These are phyloP conservation scores for Globisporangium heterothallicum DNA, from an alignment of 352 stramenopile species.

Conservation along the genomic window DNA sequence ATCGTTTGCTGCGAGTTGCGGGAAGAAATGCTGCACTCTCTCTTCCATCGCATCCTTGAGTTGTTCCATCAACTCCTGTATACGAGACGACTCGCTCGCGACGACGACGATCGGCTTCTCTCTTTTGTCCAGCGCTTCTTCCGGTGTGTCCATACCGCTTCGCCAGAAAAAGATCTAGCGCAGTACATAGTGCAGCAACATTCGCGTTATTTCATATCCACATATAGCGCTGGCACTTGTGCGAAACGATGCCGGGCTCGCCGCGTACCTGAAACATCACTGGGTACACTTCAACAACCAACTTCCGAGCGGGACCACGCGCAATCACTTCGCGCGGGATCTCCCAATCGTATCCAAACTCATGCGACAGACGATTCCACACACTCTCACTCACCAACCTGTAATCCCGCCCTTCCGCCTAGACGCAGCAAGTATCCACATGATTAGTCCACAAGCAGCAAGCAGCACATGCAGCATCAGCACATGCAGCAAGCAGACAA, in stretches of 20 bases:
- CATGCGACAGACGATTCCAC: conserved; percentile 59
- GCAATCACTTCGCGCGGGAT: conserved; percentile 58
- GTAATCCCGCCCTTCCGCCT: conserved; percentile 65
- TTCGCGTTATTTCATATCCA: too few relatives aligned
- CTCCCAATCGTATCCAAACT: conserved; percentile 66
- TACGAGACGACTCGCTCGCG: conserved; percentile 25
- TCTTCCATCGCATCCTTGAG: conserved; percentile 35
- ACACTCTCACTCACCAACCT: conserved; percentile 62
- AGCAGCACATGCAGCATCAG: neutral
- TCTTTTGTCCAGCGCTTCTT: conserved; percentile 18
- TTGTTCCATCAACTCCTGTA: conserved; percentile 38
- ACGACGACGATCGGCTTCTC: conserved; percentile 40
- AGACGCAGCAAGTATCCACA: conserved; percentile 2
- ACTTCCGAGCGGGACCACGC: conserved; percentile 26
- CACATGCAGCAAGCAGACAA: neutral
- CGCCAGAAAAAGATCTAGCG: conserved; percentile 34
- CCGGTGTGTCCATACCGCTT: conserved; percentile 24
- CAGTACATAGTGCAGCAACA: too few relatives aligned
- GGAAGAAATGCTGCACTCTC: conserved; percentile 32
- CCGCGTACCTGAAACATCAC: conserved; percentile 47
- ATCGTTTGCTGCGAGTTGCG: conserved; percentile 23
- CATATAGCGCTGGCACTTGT: neutral
- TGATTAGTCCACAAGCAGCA: neutral
- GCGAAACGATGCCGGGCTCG: neutral
- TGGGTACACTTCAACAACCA: conserved; percentile 69